These are phyloP conservation scores for Cornus kousa DNA, from an alignment of 148 eudicot species.

Conservation along the genomic window DNA sequence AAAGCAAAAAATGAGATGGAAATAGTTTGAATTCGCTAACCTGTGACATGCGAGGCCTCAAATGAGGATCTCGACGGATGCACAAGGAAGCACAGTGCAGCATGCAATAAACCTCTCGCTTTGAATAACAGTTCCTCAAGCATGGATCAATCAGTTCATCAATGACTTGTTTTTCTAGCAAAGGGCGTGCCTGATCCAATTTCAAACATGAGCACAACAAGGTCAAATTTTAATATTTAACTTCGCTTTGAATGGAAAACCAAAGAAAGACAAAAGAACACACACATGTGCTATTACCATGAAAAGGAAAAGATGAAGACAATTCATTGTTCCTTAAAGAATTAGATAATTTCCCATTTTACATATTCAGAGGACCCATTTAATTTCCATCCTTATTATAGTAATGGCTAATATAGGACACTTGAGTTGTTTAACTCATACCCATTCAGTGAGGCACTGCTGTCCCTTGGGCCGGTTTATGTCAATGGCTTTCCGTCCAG, in stretches of 20 bases:
- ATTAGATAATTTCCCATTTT: not conserved
- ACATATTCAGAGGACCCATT: not conserved
- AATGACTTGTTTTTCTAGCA: conserved; percentile 50
- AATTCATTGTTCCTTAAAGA: not conserved
- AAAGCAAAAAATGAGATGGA: not conserved
- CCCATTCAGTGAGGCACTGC: conserved; percentile 89
- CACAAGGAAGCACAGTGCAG: conserved; percentile 78
- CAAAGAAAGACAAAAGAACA: not conserved
- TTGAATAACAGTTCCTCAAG: conserved; percentile 43
- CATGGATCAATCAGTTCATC: conserved; percentile 65
- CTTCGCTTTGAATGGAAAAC: not conserved
- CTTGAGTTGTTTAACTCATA: conserved; percentile 18
- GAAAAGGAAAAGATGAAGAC: not conserved
- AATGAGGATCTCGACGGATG: conserved; percentile 64
- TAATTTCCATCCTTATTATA: not conserved
- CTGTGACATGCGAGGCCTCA: conserved; percentile 98
- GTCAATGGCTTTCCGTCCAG: conserved; percentile 90
- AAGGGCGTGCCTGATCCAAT: conserved; percentile 71
- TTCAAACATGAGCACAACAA: conserved; percentile 2
- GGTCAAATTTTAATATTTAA: not conserved
- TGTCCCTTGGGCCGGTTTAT: conserved; percentile 78
- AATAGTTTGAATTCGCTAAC: conserved; percentile 31
- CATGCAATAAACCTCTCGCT: conserved; percentile 66
- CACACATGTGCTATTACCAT: not conserved
- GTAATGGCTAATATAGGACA: not conserved